A percentile compares a stretch with the other conserved stretches of the same genome.
Conservation (phyloP, 345 rosid genomes). For the Salix caprea region DNA sequence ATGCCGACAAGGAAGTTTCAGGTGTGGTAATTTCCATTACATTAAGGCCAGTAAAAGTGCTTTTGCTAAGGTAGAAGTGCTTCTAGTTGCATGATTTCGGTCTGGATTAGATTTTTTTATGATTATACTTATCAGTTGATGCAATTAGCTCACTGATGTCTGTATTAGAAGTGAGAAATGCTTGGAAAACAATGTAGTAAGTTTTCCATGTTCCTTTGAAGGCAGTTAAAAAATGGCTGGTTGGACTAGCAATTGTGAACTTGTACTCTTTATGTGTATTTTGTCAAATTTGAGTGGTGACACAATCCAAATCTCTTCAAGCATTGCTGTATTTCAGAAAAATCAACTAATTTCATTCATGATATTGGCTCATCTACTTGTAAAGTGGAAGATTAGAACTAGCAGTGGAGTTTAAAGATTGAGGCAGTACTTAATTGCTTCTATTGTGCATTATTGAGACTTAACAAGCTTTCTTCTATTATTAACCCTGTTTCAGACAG, state of each 20-base stretch:
- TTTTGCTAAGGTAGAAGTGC: not conserved
- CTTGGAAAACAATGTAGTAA: not conserved
- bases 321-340: not conserved
- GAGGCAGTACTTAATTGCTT: not conserved
- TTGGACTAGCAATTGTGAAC: not conserved
- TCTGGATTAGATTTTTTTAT: not conserved
- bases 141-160: not conserved
- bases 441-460: not conserved
- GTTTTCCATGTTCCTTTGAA: not conserved
- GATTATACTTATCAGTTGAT: not conserved
- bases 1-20: not conserved
- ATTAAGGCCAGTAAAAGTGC: not conserved
- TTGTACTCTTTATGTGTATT: not conserved
- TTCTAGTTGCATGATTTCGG: not conserved
- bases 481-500: not conserved
- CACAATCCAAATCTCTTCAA: not conserved
- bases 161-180: not conserved
- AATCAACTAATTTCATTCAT: not conserved
- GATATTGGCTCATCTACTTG: not conserved
- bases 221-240: not conserved
- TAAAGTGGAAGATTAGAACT: not conserved
- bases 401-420: not conserved
- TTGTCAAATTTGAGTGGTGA: not conserved
- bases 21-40: not conserved
- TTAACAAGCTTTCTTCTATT: not conserved